A percentile compares a stretch with the other conserved stretches of the same genome.
These are phyloP conservation scores for Castanea sativa DNA, from an alignment of 306 rosid species.

Conservation along the genomic window DNA sequence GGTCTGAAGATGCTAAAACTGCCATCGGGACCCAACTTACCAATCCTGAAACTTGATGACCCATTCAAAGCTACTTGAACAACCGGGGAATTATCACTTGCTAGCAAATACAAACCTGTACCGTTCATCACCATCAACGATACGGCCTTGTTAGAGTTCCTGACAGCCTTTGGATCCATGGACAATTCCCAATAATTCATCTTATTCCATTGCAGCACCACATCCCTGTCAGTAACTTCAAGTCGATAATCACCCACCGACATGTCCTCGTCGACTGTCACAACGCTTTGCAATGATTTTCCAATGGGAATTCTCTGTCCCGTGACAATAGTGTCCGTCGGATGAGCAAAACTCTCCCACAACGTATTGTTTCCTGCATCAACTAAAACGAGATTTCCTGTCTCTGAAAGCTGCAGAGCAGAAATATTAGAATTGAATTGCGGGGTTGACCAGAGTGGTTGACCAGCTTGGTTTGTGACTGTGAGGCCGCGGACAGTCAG, in stretches of 20 bases:
- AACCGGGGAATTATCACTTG: slow-evolving; percentile 40
- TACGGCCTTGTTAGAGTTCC: slow-evolving; percentile 34
- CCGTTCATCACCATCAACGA: slow-evolving; percentile 53
- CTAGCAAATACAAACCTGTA: slow-evolving; percentile 60
- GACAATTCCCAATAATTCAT: slow-evolving; percentile 80
- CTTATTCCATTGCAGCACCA: slow-evolving; percentile 60
- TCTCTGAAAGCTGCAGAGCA: slow-evolving; percentile 51
- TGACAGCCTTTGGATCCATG: slow-evolving; percentile 34
- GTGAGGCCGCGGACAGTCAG: slow-evolving; percentile 52
- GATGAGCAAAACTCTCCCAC: slow-evolving; percentile 82
- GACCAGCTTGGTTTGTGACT: slow-evolving; percentile 34
- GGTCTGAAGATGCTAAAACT: slow-evolving; percentile 54
- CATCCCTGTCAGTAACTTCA: slow-evolving; percentile 49
- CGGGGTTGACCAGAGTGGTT: slow-evolving; percentile 72
- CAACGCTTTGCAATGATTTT: slow-evolving; percentile 38
- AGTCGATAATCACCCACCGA: slow-evolving; percentile 48
- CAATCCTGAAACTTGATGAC: slow-evolving; percentile 46
- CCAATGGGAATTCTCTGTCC: slow-evolving; percentile 62
- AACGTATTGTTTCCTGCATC: slow-evolving; percentile 57
- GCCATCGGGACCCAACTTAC: slow-evolving; percentile 55
- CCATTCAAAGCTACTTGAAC: slow-evolving; percentile 43
- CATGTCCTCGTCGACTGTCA: slow-evolving; percentile 43
- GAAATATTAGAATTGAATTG: slow-evolving; percentile 35
- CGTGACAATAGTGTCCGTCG: slow-evolving; percentile 73
- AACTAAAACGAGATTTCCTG: slow-evolving; percentile 69